Base-by-base conservation (phyloP, 108 stramenopile species). In the Cylindrotheca fusiformis region DNA sequence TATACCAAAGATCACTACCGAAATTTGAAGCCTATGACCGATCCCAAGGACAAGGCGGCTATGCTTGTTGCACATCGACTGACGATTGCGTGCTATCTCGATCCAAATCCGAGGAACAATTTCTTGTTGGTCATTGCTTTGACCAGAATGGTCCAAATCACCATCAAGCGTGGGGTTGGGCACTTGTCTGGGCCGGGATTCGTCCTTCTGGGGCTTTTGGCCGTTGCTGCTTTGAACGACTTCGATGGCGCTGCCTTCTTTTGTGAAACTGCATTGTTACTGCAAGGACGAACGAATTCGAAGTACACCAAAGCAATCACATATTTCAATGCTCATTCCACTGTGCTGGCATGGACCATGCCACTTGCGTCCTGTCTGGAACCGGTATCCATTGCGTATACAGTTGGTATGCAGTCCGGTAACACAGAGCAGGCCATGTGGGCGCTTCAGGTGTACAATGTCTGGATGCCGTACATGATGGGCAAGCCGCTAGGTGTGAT, bases 361-460 rank as follows among this genome's bases (percentile, higher is more conserved):
- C 36, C 6, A 10, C 36, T 41, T 10, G 36, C 6, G 14, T 10
- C 6, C 14, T 41, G 36, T 14, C 14, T 41, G 10, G 36, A 6
- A 10, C 36, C 36, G 6, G 6, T 41, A 10, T 6, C 36, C 10
- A 41, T 10, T 41, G 36, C 36, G 14, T 41, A 41, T 14, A 41
- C 36, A 41, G 6, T 14, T 10, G 36, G 36, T 41, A 41, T 41
- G 36, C 6, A 14, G 14, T 10, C 36, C 6, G 36, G 36, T 14
- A 41, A 58, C 20, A 19, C 57, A 3, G 57, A 58, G 21, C 3
- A 19, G 12, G 57, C 57, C 18, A 58, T 58, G 31, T 58, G n/a
- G 20, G 31, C 57, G 10, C 22, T 36, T 14, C 6, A 10, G 10
- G 22, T 32, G 33, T 19, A 6, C 2, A 23, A 21, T 8, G 18